Conservation (phyloP, 2,329 filamentous ascomycete genomes). For the Trichothecium sympodiale region DNA sequence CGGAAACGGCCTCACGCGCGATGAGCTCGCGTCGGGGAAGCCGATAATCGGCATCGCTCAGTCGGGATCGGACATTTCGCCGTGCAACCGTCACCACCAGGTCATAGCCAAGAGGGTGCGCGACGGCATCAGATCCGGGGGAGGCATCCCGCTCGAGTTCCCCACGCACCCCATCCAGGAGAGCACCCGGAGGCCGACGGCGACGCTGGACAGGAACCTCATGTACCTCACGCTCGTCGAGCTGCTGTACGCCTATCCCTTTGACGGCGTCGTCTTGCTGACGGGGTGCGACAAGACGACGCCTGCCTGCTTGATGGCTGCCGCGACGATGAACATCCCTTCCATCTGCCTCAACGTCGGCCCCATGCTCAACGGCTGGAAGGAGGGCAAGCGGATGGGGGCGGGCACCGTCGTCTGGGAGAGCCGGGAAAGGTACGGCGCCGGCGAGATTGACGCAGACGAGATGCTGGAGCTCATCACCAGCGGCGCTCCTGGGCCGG, state of each 20-base stretch:
- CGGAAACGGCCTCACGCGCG: conserved; percentile 35
- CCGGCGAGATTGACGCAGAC: conserved; percentile 31
- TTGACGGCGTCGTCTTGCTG: conserved; percentile 38
- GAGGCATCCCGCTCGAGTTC: conserved; percentile 39
- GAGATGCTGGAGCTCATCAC: conserved; percentile 32
- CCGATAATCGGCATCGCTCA: conserved; percentile 42
- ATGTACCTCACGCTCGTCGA: conserved; percentile 36
- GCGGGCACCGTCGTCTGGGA: conserved; percentile 36
- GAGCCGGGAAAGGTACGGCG: conserved; percentile 33
- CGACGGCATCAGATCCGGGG: conserved; percentile 36
- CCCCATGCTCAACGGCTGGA: conserved; percentile 39
- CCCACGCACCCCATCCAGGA: conserved; percentile 42
- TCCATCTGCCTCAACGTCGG: conserved; percentile 40
- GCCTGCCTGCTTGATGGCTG: conserved; percentile 38
- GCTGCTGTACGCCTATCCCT: conserved; percentile 32
- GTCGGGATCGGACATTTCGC: conserved; percentile 36
- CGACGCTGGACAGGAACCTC: conserved; percentile 36
- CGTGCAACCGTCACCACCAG: conserved; percentile 38
- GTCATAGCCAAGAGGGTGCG: conserved; percentile 36
- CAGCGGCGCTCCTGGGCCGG: conserved; percentile 28
- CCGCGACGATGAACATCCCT: conserved; percentile 39
- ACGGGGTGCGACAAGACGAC: conserved; percentile 43
- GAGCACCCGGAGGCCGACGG: conserved; percentile 32
- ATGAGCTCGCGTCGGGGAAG: conserved; percentile 36
- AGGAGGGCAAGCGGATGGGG: conserved; percentile 27